These are phyloP conservation scores for Mycena chlorophos DNA, from an alignment of 768 basidiomycete species.

Conservation along the genomic window DNA sequence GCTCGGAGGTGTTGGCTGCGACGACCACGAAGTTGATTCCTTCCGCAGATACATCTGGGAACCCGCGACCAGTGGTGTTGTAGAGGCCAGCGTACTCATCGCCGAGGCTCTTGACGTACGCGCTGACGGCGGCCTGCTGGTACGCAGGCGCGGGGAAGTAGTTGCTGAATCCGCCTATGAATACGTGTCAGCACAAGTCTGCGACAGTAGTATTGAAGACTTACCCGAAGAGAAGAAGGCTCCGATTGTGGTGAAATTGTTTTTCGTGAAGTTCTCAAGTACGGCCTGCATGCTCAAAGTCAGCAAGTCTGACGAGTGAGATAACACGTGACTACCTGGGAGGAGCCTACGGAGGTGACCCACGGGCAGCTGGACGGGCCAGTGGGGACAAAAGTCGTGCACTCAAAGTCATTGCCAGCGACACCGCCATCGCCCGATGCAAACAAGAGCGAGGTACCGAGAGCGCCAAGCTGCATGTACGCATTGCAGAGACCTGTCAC, in stretches of 20 bases:
- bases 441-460: conserved; percentile 48
- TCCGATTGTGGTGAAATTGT: conserved; percentile 10
- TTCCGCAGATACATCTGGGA: conserved; percentile 17
- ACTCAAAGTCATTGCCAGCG: conserved; percentile 25
- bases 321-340: no score
- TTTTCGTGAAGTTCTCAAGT: conserved; percentile 17
- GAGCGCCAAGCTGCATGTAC: conserved; percentile 47
- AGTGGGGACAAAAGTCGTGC: conserved; percentile 14
- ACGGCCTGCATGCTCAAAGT: no score
- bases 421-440: conserved; percentile 51
- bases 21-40: conserved; percentile 14
- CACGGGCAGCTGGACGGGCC: conserved; percentile 23
- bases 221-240: conserved; percentile 12
- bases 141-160: conserved; percentile 37
- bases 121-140: conserved; percentile 29
- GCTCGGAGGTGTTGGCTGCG: conserved; percentile 1
- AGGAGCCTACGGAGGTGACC: conserved; percentile 26
- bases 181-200: conserved; percentile 6
- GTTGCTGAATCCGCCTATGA: conserved; percentile 40
- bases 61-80: conserved; percentile 9
- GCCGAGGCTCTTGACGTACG: conserved; percentile 27
- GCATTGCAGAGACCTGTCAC: conserved; percentile 37
- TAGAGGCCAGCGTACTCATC: conserved; percentile 20
- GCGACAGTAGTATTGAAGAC: background rate
- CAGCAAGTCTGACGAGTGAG: no score